Base-by-base conservation (phyloP, 169 alveolate species). In the Perkinsus marinus region DNA sequence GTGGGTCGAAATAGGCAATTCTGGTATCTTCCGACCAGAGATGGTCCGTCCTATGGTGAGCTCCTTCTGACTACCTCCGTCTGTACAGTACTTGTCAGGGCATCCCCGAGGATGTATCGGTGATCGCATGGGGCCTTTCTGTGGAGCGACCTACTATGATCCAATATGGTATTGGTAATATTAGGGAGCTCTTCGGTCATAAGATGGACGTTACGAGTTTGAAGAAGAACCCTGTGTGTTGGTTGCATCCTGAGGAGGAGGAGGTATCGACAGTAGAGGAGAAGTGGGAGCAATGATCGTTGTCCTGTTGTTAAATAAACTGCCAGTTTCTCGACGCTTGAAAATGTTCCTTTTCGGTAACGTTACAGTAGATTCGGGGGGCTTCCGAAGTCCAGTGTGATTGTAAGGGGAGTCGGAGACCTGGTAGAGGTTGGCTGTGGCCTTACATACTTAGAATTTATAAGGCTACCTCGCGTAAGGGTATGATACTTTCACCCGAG, bases 1-100 rank as follows among this genome's bases (percentile, higher is more conserved):
- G 95, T 98, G 99, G 99, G 96, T 98, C 26, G 99, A 99, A 95
- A 98, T 2, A 57, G 37, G 5, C 43, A 99, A 99, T 95, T 97
- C 99, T 46, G 99, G 99, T 5, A 97, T 99, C 79, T 99, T 99
- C 96, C 97, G 99, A 93, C 99, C 99, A n/a, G 99, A 99, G 96
- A 98, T 99, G 99, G 94, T 98, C 68, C 95, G 96, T 91, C 99
- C 99, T 2, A 97, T 99, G 99, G 68, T 43, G 17, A 43, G 68
- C 68, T 43, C 17, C 26, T 17, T 9, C 26, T 43, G n/a, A n/a
- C 9, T 17, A 10, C 26, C 17, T 17, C 17, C n/a, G n/a, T n/a
- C n/a, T n/a, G n/a, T n/a, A n/a, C n/a, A n/a, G n/a, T 26, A 2
- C 34, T 57, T 26, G 7, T 26, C 79, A 57, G 79, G 99, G 99